A percentile compares a stretch with the other conserved stretches of the same genome.
These are phyloP conservation scores for Claviceps digitariae DNA, from an alignment of 2,329 filamentous ascomycete genomes.

Conservation along the genomic window DNA sequence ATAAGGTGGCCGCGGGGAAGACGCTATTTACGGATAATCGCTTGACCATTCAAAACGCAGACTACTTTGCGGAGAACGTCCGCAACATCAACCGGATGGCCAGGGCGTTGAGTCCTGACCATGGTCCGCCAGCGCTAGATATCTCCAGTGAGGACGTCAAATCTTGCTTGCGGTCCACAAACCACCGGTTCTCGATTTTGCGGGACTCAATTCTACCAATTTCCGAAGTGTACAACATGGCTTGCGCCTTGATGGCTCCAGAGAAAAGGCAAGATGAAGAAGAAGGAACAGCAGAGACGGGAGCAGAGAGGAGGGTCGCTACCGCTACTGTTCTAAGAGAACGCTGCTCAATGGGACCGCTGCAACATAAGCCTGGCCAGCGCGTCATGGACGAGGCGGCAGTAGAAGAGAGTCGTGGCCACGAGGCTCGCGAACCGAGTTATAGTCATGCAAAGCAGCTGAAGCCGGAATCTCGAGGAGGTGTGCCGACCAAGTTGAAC, in stretches of 20 bases:
- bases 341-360: constrained; percentile 19
- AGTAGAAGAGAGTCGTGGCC: constrained; percentile 12
- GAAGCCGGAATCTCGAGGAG: constrained; percentile 12
- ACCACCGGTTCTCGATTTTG: constrained; percentile 16
- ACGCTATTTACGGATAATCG: background rate
- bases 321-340: constrained; percentile 16
- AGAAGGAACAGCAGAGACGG: background rate
- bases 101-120: constrained; percentile 19
- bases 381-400: constrained; percentile 17
- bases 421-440: constrained; percentile 14
- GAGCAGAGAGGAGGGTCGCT: background rate
- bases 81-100: constrained; percentile 34
- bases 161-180: constrained; percentile 14
- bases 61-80: constrained; percentile 32
- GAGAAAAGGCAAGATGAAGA: constrained; percentile 10
- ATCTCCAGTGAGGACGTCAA: constrained; percentile 13
- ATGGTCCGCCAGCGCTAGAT: constrained; percentile 2
- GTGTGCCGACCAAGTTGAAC: constrained; percentile 38
- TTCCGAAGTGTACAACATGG: constrained; percentile 26
- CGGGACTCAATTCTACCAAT: constrained; percentile 23
- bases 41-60: constrained; percentile 19
- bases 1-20: constrained; percentile 4
- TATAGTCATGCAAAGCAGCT: constrained; percentile 14
- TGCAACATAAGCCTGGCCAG: constrained; percentile 19
- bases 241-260: constrained; percentile 17